Evolutionary conservation across 768 basidiomycete genomes (phyloP), one percentile per base, ranked within the genome.

Genomic region (Mrakia hoshinonis): DNA sequence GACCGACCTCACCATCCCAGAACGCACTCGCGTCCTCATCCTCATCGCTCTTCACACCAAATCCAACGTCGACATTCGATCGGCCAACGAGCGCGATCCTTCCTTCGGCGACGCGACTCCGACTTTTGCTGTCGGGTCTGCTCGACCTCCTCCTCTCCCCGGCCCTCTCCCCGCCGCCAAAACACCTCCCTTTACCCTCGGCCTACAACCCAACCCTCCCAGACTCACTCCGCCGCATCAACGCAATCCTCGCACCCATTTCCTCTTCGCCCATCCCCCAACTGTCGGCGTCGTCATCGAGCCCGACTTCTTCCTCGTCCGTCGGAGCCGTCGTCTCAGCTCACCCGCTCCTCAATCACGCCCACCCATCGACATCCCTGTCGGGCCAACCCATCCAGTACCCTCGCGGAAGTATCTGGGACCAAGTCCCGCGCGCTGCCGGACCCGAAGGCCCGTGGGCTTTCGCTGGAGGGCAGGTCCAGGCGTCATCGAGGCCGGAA

Each of bases 341-440:
- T 66, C 51, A 15, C n/a, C 34, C 24, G 24, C 47, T 47, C 64
- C 3, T n/a, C 29, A 2, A 22, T 18, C 36, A 24, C 51, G 43
- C 20, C 65, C 26, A 10, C 49, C 52, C 52, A 24, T 68, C 49
- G 24, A 54, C 51, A 49, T n/a, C 67, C 13, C 52, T 7, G 12
- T 26, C 47, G 48, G 46, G 24, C 38, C 49, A 24, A 52, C 20
- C 48, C 34, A 31, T 34, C 52, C 22, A 29, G 7, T 36, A 52
- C 39, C 51, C 49, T 39, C 49, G 38, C 36, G 67, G 52, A 54
- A 39, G 24, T 34, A 68, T 54, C 36, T 54, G 67, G 49, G 67
- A 52, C n/a, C 67, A 68, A 66, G 65, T 66, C 29, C 67, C 67
- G 9, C 67, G 52, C 18, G 49, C 52, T 36, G 67, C 67, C 5